Evolutionary conservation across 2,329 filamentous ascomycete species (phyloP).

Genomic region (Samsoniella hepiali): DNA sequence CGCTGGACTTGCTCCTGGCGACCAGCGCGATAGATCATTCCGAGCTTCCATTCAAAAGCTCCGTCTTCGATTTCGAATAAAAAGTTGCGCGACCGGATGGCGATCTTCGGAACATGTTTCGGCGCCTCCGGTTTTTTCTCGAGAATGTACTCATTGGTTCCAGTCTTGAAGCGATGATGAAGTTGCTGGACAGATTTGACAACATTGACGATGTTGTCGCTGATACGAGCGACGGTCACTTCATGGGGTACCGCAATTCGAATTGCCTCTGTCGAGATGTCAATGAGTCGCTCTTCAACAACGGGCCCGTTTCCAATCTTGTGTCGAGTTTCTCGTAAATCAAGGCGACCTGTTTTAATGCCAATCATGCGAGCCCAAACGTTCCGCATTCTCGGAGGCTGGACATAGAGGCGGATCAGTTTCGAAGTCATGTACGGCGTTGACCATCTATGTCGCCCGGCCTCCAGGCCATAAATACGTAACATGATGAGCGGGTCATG

Average conservation of each 20-base stretch:
- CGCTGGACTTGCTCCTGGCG: slow-evolving; percentile 87
- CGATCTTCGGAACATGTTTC: slow-evolving; percentile 82
- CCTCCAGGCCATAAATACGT: slow-evolving; percentile 78
- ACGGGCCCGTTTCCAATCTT: slow-evolving; percentile 58
- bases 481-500: slow-evolving; percentile 88
- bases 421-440: slow-evolving; percentile 75
- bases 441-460: slow-evolving; percentile 83
- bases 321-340: slow-evolving; percentile 72
- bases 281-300: slow-evolving; percentile 75
- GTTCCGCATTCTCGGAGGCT: slow-evolving; percentile 75
- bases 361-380: slow-evolving; percentile 87
- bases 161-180: slow-evolving; percentile 87
- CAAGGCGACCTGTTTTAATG: slow-evolving; percentile 75
- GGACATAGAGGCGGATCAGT: slow-evolving; percentile 80
- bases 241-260: slow-evolving; percentile 88
- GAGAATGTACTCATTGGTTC: slow-evolving; percentile 82
- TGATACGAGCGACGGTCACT: slow-evolving; percentile 80
- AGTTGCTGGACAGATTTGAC: slow-evolving; percentile 85
- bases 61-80: slow-evolving; percentile 94
- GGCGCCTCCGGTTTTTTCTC: slow-evolving; percentile 82
- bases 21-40: slow-evolving; percentile 88
- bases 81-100: slow-evolving; percentile 74
- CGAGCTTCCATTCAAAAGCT: slow-evolving; percentile 95
- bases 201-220: slow-evolving; percentile 90
- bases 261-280: slow-evolving; percentile 80